Percentiles rank a stretch among this genome's conserved stretches.
Evolutionary conservation across 768 basidiomycete species (phyloP).

Genomic region (Leccinum imitatum): DNA sequence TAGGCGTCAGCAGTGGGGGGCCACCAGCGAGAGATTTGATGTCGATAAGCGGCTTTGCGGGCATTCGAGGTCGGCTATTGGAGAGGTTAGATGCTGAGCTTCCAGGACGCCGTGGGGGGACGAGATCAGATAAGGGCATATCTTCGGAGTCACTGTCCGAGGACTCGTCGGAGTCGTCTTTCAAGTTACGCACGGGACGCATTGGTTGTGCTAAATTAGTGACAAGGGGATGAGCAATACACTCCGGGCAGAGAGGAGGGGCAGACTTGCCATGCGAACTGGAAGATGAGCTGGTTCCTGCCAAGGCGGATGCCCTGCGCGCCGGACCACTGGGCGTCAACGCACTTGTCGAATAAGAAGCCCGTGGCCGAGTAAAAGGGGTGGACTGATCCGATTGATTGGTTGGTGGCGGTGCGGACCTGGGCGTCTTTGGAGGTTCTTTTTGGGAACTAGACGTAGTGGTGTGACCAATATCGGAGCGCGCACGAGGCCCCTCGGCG

Average conservation of each 20-base stretch:
- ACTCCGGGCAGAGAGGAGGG: neutral
- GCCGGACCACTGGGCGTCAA: constrained; percentile 51
- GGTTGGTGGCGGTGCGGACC: constrained; percentile 32
- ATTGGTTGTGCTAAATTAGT: constrained; percentile 7
- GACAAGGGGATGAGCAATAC: neutral
- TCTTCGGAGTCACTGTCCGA: constrained; percentile 51
- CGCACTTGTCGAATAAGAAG: constrained; percentile 61
- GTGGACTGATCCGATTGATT: constrained; percentile 5
- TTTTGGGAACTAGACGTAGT: constrained; percentile 4
- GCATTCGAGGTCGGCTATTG: constrained; percentile 29
- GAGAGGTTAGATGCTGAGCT: constrained; percentile 47
- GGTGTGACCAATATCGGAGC: constrained; percentile 23
- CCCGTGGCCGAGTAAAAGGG: constrained; percentile 37
- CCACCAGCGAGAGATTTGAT: constrained; percentile 32
- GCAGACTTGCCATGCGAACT: constrained; percentile 30
- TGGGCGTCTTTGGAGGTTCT: constrained; percentile 14
- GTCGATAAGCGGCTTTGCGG: constrained; percentile 46
- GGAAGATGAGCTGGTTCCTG: constrained; percentile 31
- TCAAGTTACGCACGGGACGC: constrained; percentile 3
- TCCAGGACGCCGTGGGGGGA: constrained; percentile 65
- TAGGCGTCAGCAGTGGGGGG: constrained; percentile 36
- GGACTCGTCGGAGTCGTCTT: constrained; percentile 26
- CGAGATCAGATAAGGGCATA: constrained; percentile 61
- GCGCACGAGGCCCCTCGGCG: constrained; percentile 3
- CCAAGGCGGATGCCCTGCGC: constrained; percentile 46